Conservation (phyloP, 2,329 filamentous ascomycete species). For the Claviceps spartinae region DNA sequence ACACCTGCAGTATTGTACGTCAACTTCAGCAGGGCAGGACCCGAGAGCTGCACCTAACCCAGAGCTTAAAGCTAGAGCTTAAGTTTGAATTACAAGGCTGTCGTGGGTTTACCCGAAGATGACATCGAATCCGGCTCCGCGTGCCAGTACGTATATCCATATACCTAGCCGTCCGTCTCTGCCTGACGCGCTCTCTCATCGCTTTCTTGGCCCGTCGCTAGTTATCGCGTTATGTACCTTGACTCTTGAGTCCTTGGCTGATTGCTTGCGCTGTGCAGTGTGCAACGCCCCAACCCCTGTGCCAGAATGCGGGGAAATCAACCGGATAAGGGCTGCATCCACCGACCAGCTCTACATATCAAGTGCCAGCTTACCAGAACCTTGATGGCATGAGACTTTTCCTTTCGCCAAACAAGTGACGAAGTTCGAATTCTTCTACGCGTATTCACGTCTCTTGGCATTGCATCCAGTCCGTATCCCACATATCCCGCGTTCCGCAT, state of each 20-base stretch:
- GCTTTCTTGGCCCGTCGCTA: no score
- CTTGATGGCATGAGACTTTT: background rate
- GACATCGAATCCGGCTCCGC: no score
- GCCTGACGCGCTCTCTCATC: no score
- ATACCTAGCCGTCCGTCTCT: no score
- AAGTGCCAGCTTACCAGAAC: background rate
- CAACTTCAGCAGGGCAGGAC: no score
- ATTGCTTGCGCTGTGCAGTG: background rate
- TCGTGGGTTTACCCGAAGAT: no score
- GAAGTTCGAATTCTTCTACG: background rate
- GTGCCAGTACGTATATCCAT: no score
- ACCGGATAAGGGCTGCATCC: background rate
- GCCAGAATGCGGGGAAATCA: constrained; percentile 5
- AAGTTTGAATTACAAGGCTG: no score
- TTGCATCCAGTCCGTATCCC: background rate
- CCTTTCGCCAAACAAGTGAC: background rate
- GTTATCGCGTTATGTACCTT: background rate
- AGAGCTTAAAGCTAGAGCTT: no score
- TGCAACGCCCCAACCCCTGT: background rate
- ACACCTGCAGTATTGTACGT: no score
- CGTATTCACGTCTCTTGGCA: background rate
- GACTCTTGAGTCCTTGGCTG: background rate
- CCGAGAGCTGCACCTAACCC: no score
- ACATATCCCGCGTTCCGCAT: background rate
- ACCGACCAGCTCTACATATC: background rate